phyloP scores from a whole-genome alignment of 352 stramenopile species.

The Phytophthora sojae region DNA sequence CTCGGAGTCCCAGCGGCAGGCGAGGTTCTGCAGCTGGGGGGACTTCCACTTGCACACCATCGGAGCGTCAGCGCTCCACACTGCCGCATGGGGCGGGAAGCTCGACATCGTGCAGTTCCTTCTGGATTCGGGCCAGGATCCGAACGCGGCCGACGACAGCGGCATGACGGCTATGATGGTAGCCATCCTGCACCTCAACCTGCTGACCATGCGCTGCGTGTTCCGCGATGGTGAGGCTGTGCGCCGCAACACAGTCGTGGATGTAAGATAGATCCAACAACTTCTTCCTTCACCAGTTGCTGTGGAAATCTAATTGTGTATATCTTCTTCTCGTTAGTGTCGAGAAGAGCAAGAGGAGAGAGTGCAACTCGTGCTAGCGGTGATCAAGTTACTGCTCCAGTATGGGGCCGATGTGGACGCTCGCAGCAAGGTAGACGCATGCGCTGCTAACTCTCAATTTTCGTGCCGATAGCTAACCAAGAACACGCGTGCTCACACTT shows the following conservation, averaged over 20 bases:
- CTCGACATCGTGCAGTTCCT: slow-evolving; percentile 24
- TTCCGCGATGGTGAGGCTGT: slow-evolving; percentile 24
- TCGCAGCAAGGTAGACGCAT: slow-evolving; percentile 11
- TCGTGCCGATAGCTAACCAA: too few species aligned
- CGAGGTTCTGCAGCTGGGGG: slow-evolving; percentile 28
- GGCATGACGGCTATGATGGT: slow-evolving; percentile 40
- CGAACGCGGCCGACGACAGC: slow-evolving; percentile 21
- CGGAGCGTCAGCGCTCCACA: slow-evolving; percentile 37
- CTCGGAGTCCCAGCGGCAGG: slow-evolving; percentile 6
- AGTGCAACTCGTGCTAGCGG: slow-evolving; percentile 2
- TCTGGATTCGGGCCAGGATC: slow-evolving; percentile 32
- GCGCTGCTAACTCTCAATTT: too few species aligned
- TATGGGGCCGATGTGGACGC: slow-evolving; percentile 21
- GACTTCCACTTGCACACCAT: slow-evolving; percentile 33
- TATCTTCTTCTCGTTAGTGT: slow-evolving; percentile 17
- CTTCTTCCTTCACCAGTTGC: neutral
- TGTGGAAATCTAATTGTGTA: neutral
- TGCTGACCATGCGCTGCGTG: slow-evolving; percentile 37
- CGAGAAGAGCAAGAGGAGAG: slow-evolving; percentile 22
- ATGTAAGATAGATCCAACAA: slow-evolving; percentile 11
- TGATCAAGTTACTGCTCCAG: slow-evolving; percentile 19
- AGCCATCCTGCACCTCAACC: slow-evolving; percentile 30
- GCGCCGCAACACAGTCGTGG: slow-evolving; percentile 29
- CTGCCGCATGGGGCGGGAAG: slow-evolving; percentile 27
- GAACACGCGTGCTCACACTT: too few species aligned